Base-by-base conservation (phyloP, 2,329 filamentous ascomycete genomes). In the Colletotrichum euphorbiae region DNA sequence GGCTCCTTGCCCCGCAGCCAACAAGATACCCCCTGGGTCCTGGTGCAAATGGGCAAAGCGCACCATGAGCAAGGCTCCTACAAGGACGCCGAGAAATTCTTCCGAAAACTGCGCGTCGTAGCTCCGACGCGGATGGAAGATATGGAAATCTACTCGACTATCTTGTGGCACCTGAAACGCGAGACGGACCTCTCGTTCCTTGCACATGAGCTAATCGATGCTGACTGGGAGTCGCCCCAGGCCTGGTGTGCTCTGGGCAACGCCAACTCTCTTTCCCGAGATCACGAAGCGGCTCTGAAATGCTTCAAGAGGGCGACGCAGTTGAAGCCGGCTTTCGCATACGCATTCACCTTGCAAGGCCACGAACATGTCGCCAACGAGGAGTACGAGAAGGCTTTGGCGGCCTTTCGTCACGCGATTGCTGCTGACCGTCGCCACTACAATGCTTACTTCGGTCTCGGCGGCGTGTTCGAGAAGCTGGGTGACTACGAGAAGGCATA, bases 61-160 rank as follows among this genome's bases (percentile, higher is more conserved):
- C 89, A 97, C 76, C 97, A 97, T 77, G 96, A 99, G 81, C 93
- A 95, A 77, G 91, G 92, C 9, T 88, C 91, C 72, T 98, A 98
- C 76, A 83, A 84, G 2, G 93, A 97, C 71, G 93, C 96, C 3
- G 95, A 97, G 76, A 93, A 92, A 71, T 92, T 90, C 74, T 99
- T 97, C 78, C 86, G 89, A 66, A 89, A 90, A 63, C 88, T 99
- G 72, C 90, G 93, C 57, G 87, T 91, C 36, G 85, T 96, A 72
- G 90, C 93, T 12, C 95, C 95, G 1, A 92, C 93, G 1, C 89
- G 93, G 4, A 85, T 97, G 50, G 92, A 97, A 76, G 94, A 98
- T 75, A 98, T 98, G 94, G 96, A 99, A 77, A 90, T 98, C 40
- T 99, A 97, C 80, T 98, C 95, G 13, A 99, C 96, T 0, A 91